These are phyloP conservation scores for Scheffersomyces amazonensis DNA, from an alignment of 805 yeast genomes.

Conservation along the genomic window DNA sequence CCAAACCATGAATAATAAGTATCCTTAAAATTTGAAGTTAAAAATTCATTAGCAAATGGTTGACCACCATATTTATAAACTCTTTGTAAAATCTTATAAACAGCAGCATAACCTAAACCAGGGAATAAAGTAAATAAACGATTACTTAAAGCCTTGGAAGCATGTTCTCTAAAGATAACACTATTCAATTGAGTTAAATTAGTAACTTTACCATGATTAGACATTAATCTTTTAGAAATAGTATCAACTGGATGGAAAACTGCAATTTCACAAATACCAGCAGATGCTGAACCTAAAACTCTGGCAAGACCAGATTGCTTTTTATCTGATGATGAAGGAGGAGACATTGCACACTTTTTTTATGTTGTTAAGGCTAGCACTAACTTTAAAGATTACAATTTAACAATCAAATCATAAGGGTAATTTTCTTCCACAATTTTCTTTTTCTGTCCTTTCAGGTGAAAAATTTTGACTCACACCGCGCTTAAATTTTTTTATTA, in stretches of 20 bases:
- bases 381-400: too few relatives aligned
- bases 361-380: too few relatives aligned
- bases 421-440: too few relatives aligned
- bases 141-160: slow-evolving; percentile 63
- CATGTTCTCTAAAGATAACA: slow-evolving; percentile 84
- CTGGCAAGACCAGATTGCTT: slow-evolving; percentile 88
- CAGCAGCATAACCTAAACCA: slow-evolving; percentile 97
- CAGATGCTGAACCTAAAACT: slow-evolving; percentile 95
- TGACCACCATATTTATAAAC: slow-evolving; percentile 99
- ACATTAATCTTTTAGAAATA: slow-evolving; percentile 91
- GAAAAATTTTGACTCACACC: background rate
- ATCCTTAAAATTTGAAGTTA: slow-evolving; percentile 68
- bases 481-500: background rate
- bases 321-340: slow-evolving; percentile 51
- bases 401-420: too few relatives aligned
- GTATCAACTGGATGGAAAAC: slow-evolving; percentile 99
- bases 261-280: slow-evolving; percentile 94
- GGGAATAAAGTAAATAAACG: slow-evolving; percentile 88
- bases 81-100: slow-evolving; percentile 93
- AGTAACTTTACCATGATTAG: slow-evolving; percentile 69
- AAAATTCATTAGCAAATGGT: slow-evolving; percentile 94
- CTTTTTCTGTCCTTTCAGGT: too few relatives aligned
- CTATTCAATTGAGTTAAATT: slow-evolving; percentile 66
- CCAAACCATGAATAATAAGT: slow-evolving; percentile 79
- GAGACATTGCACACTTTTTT: too few relatives aligned